Percentiles rank a stretch among this genome's conserved stretches.
phyloP scores from a whole-genome alignment of 306 rosid species.

The Sicyos edulis region DNA sequence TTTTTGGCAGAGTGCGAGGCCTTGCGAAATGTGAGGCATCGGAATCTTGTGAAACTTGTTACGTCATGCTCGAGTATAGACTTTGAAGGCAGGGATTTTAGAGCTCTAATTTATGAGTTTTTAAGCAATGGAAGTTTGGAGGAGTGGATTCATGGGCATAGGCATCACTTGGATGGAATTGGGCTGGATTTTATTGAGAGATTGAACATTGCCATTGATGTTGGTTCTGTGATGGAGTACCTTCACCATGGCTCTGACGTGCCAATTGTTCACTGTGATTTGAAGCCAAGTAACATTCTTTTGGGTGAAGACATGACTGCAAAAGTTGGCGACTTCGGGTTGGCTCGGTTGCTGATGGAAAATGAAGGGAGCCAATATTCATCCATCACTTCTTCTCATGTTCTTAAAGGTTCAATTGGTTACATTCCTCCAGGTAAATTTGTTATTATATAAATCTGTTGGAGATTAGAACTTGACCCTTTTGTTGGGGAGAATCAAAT shows the following conservation, averaged over 20 bases:
- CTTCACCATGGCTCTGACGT: constrained; percentile 57
- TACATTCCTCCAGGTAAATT: constrained; percentile 76
- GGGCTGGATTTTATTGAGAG: constrained; percentile 52
- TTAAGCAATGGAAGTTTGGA: constrained; percentile 59
- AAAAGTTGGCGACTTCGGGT: constrained; percentile 72
- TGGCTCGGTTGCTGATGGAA: constrained; percentile 51
- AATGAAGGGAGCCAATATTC: constrained; percentile 25
- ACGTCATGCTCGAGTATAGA: constrained; percentile 73
- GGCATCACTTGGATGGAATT: constrained; percentile 32
- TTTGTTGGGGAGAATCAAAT: no score
- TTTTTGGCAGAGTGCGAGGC: constrained; percentile 69
- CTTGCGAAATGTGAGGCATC: constrained; percentile 47
- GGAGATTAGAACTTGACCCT: background rate
- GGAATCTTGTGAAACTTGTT: constrained; percentile 59
- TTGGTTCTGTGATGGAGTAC: constrained; percentile 58
- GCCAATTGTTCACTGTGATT: constrained; percentile 68
- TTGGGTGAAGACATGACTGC: constrained; percentile 54
- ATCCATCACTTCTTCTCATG: constrained; percentile 44
- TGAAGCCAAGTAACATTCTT: constrained; percentile 74
- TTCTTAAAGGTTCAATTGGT: constrained; percentile 66
- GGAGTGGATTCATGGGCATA: constrained; percentile 58
- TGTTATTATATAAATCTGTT: background rate
- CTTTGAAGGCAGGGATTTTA: constrained; percentile 43
- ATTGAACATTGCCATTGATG: constrained; percentile 52
- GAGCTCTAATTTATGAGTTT: constrained; percentile 60